phyloP scores from a whole-genome alignment of 306 rosid genomes.

The Quillaja saponaria region DNA sequence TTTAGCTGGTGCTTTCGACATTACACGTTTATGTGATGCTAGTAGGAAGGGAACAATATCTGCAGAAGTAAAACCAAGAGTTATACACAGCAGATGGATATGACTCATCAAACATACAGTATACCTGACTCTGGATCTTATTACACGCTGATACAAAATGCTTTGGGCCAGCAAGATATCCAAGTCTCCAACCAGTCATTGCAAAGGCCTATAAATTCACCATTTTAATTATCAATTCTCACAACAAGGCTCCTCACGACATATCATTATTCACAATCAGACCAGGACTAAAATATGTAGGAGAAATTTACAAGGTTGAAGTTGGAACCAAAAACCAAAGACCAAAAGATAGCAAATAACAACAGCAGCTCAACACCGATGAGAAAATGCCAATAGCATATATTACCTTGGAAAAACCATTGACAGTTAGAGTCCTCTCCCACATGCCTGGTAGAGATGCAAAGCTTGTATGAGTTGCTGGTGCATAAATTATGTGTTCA shows the following conservation, averaged over 20 bases:
- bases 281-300: slow-evolving; percentile 3
- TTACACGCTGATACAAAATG: slow-evolving; percentile 80
- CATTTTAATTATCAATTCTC: slow-evolving; percentile 37
- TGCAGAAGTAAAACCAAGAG: background rate
- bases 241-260: slow-evolving; percentile 4
- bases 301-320: slow-evolving; percentile 2
- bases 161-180: slow-evolving; percentile 94
- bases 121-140: slow-evolving; percentile 96
- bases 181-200: slow-evolving; percentile 99
- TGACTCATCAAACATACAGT: slow-evolving; percentile 17
- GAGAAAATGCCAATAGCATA: too few species aligned
- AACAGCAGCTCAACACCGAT: background rate
- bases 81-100: slow-evolving; percentile 2
- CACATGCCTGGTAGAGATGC: slow-evolving; percentile 98
- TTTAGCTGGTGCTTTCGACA: background rate
- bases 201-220: slow-evolving; percentile 74
- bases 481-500: slow-evolving; percentile 91
- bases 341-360: slow-evolving; percentile 5
- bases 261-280: slow-evolving; percentile 3
- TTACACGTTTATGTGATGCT: background rate
- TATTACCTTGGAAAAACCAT: slow-evolving; percentile 91
- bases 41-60: slow-evolving; percentile 11
- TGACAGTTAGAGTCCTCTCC: slow-evolving; percentile 90
- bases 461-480: slow-evolving; percentile 92
- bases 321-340: slow-evolving; percentile 9